These are phyloP conservation scores for Lobosporangium transversale DNA, from an alignment of 192 early-diverging fungal species.

Conservation along the genomic window DNA sequence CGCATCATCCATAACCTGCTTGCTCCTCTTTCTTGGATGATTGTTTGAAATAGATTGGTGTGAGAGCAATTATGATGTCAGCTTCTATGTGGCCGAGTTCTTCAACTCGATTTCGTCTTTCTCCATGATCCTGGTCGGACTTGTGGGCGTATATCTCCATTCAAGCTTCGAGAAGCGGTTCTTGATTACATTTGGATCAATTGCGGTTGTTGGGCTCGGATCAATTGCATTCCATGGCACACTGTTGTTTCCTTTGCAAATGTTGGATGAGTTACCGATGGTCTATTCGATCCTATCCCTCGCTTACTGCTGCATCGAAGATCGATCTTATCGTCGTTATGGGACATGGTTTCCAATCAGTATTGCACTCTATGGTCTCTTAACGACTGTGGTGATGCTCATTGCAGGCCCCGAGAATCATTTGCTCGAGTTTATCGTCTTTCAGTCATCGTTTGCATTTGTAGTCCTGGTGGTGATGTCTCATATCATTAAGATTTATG, in stretches of 20 bases:
- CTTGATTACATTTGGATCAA: slow-evolving; percentile 38
- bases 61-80: slow-evolving; percentile 72
- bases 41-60: slow-evolving; percentile 79
- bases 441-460: slow-evolving; percentile 43
- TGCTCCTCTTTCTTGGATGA: too few species aligned
- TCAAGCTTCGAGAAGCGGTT: slow-evolving; percentile 44
- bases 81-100: slow-evolving; percentile 74
- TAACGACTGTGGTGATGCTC: slow-evolving; percentile 37
- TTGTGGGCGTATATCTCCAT: slow-evolving; percentile 39
- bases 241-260: slow-evolving; percentile 36
- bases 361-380: slow-evolving; percentile 44
- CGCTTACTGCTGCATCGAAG: slow-evolving; percentile 46
- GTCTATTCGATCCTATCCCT: slow-evolving; percentile 35
- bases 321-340: slow-evolving; percentile 34
- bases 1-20: too few species aligned
- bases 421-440: slow-evolving; percentile 36
- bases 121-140: slow-evolving; percentile 50
- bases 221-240: slow-evolving; percentile 51
- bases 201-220: slow-evolving; percentile 39
- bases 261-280: slow-evolving; percentile 53
- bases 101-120: slow-evolving; percentile 69
- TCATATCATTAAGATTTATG: slow-evolving; percentile 38
- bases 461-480: slow-evolving; percentile 30
- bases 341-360: slow-evolving; percentile 49
- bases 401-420: slow-evolving; percentile 32